phyloP scores from a whole-genome alignment of 257 asterid genomes.

The Lycium barbarum region DNA sequence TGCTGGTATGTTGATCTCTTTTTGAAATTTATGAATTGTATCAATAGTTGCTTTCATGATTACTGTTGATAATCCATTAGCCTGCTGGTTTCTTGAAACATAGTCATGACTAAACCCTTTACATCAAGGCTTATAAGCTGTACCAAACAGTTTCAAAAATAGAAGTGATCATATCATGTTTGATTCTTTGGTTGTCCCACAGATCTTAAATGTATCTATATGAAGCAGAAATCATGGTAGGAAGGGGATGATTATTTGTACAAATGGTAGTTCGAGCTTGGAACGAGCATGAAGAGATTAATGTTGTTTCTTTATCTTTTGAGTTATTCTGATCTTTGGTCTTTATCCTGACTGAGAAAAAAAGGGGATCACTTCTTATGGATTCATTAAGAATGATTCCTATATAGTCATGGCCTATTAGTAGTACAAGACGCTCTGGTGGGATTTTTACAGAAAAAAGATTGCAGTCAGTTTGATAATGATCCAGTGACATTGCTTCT shows the following conservation, averaged over 20 bases:
- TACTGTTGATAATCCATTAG: too few relatives aligned
- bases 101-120: too few relatives aligned
- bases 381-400: not conserved
- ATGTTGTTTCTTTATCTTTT: not conserved
- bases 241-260: not conserved
- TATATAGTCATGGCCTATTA: not conserved
- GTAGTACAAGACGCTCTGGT: not conserved
- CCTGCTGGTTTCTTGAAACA: too few relatives aligned
- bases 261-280: not conserved
- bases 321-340: not conserved
- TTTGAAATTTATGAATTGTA: not conserved
- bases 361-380: not conserved
- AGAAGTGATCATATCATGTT: not conserved
- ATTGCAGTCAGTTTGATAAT: not conserved
- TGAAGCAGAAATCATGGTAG: not conserved
- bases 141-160: not conserved
- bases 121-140: too few relatives aligned
- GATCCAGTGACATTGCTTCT: not conserved
- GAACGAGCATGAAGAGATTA: not conserved
- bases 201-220: not conserved
- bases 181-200: not conserved
- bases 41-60: too few relatives aligned
- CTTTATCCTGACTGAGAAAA: too few relatives aligned
- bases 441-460: too few relatives aligned
- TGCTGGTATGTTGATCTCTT: not conserved